Conservation (phyloP, 208 protist genomes). For the Eutreptiella sp. region DNA sequence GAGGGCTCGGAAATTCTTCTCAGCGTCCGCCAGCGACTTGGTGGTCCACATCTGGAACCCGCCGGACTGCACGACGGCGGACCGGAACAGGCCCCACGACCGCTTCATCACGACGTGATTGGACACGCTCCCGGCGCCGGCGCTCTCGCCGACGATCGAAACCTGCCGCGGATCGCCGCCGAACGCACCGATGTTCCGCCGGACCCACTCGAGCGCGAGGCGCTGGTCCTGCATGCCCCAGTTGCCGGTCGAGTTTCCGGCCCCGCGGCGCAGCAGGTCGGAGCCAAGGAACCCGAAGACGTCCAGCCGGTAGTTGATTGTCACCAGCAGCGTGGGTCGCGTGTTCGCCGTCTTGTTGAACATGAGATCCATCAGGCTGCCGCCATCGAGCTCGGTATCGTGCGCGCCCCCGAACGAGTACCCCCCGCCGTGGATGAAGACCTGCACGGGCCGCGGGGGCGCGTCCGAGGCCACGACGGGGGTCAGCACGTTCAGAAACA, state of each 20-base stretch:
- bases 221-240: slow-evolving; percentile 45
- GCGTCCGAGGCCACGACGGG: slow-evolving; percentile 4
- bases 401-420: no score
- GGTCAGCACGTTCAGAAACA: slow-evolving; percentile 35
- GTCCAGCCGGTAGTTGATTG: slow-evolving; percentile 53
- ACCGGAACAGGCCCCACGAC: slow-evolving; percentile 18
- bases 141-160: slow-evolving; percentile 49
- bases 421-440: slow-evolving; percentile 35
- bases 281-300: slow-evolving; percentile 39
- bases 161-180: slow-evolving; percentile 49
- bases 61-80: slow-evolving; percentile 12
- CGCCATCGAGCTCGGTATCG: no score
- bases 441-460: slow-evolving; percentile 17
- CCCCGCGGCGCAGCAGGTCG: neutral
- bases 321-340: slow-evolving; percentile 40
- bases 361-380: no score
- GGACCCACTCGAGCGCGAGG: slow-evolving; percentile 49
- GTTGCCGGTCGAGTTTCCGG: slow-evolving; percentile 26
- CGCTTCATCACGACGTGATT: slow-evolving; percentile 36
- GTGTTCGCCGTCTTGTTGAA: neutral
- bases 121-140: slow-evolving; percentile 39
- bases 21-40: neutral
- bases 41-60: neutral
- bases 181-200: slow-evolving; percentile 50
- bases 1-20: neutral